Conservation (phyloP, 2,329 filamentous ascomycete species). For the Aspergillus thermomutatus region DNA sequence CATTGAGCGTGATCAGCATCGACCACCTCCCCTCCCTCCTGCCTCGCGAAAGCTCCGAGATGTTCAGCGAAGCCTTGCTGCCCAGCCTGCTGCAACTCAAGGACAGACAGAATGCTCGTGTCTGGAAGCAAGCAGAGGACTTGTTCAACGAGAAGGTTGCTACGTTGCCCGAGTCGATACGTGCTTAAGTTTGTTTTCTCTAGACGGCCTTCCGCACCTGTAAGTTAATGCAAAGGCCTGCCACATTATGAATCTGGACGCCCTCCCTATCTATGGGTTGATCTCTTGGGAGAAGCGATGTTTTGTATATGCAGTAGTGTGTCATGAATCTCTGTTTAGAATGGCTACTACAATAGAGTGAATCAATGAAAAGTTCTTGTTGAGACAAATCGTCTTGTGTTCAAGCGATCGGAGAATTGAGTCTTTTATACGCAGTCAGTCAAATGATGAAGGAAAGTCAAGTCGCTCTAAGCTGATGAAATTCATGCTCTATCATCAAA, state of each 20-base stretch:
- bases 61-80: slow-evolving; percentile 74
- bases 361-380: not conserved
- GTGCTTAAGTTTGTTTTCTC: slow-evolving; percentile 8
- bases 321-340: not conserved
- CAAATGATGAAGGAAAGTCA: not conserved
- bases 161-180: slow-evolving; percentile 53
- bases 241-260: not conserved
- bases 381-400: not conserved
- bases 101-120: slow-evolving; percentile 64
- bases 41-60: slow-evolving; percentile 81
- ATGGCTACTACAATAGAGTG: not conserved
- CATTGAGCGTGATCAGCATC: slow-evolving; percentile 79
- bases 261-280: not conserved
- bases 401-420: not conserved
- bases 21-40: slow-evolving; percentile 82
- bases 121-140: slow-evolving; percentile 84
- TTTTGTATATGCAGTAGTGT: not conserved
- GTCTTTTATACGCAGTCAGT: not conserved
- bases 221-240: too few relatives aligned
- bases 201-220: not conserved
- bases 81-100: slow-evolving; percentile 75
- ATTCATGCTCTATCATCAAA: not conserved
- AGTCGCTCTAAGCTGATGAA: not conserved
- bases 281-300: not conserved
- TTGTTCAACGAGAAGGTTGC: slow-evolving; percentile 79